Conservation (phyloP, 2,329 filamentous ascomycete genomes). For the Alternaria consortialis region DNA sequence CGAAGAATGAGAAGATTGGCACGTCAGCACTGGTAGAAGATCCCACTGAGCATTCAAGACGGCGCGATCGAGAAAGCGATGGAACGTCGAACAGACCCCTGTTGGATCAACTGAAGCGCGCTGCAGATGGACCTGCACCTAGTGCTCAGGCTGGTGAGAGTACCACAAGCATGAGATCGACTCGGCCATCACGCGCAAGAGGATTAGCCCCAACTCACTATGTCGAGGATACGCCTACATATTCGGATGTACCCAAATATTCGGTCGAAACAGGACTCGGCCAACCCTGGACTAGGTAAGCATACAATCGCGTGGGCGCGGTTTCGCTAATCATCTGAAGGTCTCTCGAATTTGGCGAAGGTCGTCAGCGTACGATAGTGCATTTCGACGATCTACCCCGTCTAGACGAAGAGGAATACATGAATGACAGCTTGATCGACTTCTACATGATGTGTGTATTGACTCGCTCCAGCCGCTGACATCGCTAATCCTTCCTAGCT, state of each 20-base stretch:
- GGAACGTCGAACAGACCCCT: conserved; percentile 1
- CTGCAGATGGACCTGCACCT: background rate
- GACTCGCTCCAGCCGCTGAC: background rate
- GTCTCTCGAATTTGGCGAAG: conserved; percentile 69
- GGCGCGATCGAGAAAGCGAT: background rate
- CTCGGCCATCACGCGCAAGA: conserved; percentile 22
- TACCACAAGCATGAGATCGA: background rate
- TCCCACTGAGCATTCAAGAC: background rate
- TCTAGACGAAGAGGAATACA: conserved; percentile 82
- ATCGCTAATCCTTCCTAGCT: conserved; percentile 21
- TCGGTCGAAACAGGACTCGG: conserved; percentile 40
- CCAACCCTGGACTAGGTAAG: conserved; percentile 37
- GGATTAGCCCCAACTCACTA: conserved; percentile 12
- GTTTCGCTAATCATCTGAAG: conserved; percentile 33
- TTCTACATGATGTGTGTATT: conserved; percentile 75
- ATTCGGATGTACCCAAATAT: conserved; percentile 23
- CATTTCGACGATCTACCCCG: conserved; percentile 76
- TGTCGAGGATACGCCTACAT: background rate
- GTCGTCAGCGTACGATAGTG: conserved; percentile 70
- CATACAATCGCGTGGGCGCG: background rate
- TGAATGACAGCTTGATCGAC: conserved; percentile 92
- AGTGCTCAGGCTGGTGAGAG: background rate
- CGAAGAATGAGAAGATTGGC: conserved; percentile 23
- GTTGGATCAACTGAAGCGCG: background rate
- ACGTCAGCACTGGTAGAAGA: conserved; percentile 10